A percentile compares a stretch with the other conserved stretches of the same genome.
Conservation (phyloP, 805 yeast genomes). For the Candida schatavii region DNA sequence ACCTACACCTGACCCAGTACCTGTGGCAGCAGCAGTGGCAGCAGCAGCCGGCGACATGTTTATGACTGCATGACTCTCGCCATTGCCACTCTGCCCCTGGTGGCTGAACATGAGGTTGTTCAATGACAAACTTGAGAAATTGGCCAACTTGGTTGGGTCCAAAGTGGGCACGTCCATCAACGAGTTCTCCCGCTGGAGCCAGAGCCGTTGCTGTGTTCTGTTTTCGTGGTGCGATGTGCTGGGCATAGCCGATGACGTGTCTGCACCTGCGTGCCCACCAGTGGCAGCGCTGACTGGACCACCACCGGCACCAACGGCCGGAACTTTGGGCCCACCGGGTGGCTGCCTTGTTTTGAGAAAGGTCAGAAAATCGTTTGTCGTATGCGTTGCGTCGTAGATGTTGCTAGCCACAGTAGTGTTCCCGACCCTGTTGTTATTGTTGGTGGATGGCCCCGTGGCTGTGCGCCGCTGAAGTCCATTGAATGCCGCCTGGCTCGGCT, state of each 20-base stretch:
- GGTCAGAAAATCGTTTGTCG: slow-evolving; percentile 29
- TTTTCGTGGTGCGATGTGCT: slow-evolving; percentile 38
- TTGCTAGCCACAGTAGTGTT: slow-evolving; percentile 15
- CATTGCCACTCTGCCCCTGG: not conserved
- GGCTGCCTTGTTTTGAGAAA: slow-evolving; percentile 18
- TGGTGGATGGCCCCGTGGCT: slow-evolving; percentile 13
- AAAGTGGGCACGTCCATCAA: slow-evolving; percentile 50
- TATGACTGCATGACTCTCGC: not conserved
- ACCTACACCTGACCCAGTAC: not conserved
- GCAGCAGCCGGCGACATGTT: not conserved
- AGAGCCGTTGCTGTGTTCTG: slow-evolving; percentile 78
- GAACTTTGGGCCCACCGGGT: not conserved
- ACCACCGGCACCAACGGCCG: not conserved
- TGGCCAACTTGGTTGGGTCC: slow-evolving; percentile 28
- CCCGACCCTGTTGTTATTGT: not conserved
- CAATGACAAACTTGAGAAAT: slow-evolving; percentile 38
- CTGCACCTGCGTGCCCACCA: slow-evolving; percentile 4
- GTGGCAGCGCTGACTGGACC: not conserved
- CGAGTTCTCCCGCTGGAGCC: slow-evolving; percentile 80
- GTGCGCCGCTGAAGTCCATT: slow-evolving; percentile 40
- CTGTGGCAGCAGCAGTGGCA: not conserved
- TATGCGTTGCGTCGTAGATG: slow-evolving; percentile 6
- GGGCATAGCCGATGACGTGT: not conserved
- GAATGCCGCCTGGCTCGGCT: slow-evolving; percentile 41
- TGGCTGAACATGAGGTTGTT: slow-evolving; percentile 13